phyloP scores from a whole-genome alignment of 805 yeast genomes.

The Osmozyma mogii region DNA sequence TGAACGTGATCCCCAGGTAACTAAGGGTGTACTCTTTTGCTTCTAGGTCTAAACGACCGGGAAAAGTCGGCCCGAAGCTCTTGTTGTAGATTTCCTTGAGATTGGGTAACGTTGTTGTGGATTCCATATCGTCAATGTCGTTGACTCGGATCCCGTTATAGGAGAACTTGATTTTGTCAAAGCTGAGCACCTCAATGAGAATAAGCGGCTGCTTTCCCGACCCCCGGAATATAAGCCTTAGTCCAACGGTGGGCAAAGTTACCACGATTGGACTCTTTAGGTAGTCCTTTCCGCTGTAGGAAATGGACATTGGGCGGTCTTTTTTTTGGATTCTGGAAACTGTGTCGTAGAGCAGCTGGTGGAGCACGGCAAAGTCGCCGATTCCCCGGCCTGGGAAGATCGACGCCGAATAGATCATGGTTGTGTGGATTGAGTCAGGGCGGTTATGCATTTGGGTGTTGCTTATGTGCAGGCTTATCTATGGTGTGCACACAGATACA shows the following conservation, averaged over 20 bases:
- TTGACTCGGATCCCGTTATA: conserved; percentile 28
- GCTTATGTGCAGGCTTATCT: background rate
- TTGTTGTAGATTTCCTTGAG: conserved; percentile 45
- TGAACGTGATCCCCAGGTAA: conserved; percentile 51
- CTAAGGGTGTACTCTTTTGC: conserved; percentile 35
- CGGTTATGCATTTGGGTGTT: background rate
- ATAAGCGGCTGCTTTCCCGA: conserved; percentile 18
- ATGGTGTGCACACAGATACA: background rate
- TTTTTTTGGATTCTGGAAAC: conserved; percentile 17
- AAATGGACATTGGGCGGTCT: conserved; percentile 21
- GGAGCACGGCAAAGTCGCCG: conserved; percentile 20
- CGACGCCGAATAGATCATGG: conserved; percentile 7
- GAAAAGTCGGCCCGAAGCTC: conserved; percentile 56
- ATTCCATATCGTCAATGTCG: conserved; percentile 11
- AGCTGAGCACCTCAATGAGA: conserved; percentile 22
- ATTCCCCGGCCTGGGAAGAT: conserved; percentile 31
- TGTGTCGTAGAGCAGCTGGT: conserved; percentile 21
- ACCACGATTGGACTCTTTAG: conserved; percentile 26
- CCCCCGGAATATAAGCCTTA: conserved; percentile 22
- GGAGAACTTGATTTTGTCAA: conserved; percentile 15
- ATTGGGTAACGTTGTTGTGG: conserved; percentile 10
- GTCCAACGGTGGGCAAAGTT: conserved; percentile 15
- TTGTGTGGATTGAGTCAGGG: too few species aligned
- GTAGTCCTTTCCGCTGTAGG: conserved; percentile 23
- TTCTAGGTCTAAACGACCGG: conserved; percentile 32